Evolutionary conservation across 805 yeast genomes (phyloP), one percentile per base, ranked within the genome.

Genomic region (Brettanomyces custersianus): DNA sequence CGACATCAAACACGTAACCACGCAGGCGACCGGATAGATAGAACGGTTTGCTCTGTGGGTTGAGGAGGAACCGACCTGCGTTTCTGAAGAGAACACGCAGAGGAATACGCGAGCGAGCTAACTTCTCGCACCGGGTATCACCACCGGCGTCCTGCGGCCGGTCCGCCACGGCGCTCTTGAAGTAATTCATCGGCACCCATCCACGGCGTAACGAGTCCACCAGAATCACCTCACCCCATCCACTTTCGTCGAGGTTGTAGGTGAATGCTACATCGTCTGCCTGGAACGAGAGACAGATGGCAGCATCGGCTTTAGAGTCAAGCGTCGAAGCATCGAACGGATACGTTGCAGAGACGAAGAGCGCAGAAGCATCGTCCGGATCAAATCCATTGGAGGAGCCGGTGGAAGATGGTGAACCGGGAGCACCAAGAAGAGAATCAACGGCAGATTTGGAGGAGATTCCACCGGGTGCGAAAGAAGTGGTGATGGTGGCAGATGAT

Each of bases 181-280:
- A 83, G 57, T 80, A 83, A 51, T 82, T 83, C 69, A 83, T 77
- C 3, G 94, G 94, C 13, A 82, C 84, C 94, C 94, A 83, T 13
- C 94, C 94, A 42, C 86, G 60, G 46, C 69, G 68, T 35, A 77
- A 61, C 11, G 77, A 64, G 38, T 74, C 77, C 7, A 82, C 57
- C 26, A 81, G 50, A 0, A 88, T 82, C 2, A 82, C 92, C 54
- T 83, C 94, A 40, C 88, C 90, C 94, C 94, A 83, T 0, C 92
- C 94, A 16, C 86, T 77, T 37, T 78, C 79, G 53, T 82, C 92
- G 17, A 81, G 72, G 6, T 82, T 72, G 48, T 81, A 87, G 4
- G 83, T 83, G 55, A 81, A 83, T 0, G 85, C 88, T 33, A 79
- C 60, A 46, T 80, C 92, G 42, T 73, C 71, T 42, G 72, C 74